Percentiles rank a stretch among this genome's conserved stretches.
Conservation (phyloP, 768 basidiomycete species). For the Ramaria sp. region DNA sequence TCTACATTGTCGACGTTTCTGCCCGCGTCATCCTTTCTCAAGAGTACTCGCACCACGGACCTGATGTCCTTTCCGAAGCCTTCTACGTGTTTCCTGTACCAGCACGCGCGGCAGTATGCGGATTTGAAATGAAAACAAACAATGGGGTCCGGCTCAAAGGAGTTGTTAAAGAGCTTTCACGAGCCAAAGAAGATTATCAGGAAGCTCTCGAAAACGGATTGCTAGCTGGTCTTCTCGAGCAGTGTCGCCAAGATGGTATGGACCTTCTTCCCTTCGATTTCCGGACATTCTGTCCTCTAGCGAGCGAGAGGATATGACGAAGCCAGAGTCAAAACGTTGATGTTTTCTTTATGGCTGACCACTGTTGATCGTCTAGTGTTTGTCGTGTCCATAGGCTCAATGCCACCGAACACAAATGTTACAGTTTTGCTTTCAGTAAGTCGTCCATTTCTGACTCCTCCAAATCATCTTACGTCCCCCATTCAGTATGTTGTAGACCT, state of each 20-base stretch:
- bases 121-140: constrained; percentile 36
- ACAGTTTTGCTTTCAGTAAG: constrained; percentile 33
- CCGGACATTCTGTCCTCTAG: background rate
- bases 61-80: constrained; percentile 11
- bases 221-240: constrained; percentile 34
- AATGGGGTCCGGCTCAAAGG: constrained; percentile 35
- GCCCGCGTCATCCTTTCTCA: background rate
- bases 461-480: background rate
- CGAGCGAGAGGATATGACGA: background rate
- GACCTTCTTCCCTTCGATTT: background rate
- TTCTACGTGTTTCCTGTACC: constrained; percentile 52
- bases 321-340: no score
- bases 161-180: constrained; percentile 35
- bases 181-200: constrained; percentile 30
- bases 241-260: constrained; percentile 42
- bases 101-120: constrained; percentile 40
- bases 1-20: constrained; percentile 3
- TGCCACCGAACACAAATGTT: constrained; percentile 32
- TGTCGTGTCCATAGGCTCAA: constrained; percentile 45
- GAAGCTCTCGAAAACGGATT: constrained; percentile 29
- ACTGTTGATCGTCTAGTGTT: constrained; percentile 29
- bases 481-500: constrained; percentile 42
- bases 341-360: background rate
- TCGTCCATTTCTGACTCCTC: background rate
- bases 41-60: background rate